phyloP scores from a whole-genome alignment of 495 filamentous ascomycete species.

The Penicillium tannophilum region DNA sequence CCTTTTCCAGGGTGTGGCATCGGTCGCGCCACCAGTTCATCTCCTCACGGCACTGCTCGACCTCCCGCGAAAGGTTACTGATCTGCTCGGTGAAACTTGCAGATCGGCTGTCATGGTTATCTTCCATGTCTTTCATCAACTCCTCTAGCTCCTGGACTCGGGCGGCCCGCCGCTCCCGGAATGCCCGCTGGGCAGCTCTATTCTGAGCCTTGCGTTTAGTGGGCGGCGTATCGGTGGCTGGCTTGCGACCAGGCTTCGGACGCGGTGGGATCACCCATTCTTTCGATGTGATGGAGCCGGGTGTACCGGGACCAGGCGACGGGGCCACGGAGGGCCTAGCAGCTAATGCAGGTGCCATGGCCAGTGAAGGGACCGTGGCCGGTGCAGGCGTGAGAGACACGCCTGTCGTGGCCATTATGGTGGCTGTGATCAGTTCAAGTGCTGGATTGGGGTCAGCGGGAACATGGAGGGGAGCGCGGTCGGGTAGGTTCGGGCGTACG shows the following conservation, averaged over 20 bases:
- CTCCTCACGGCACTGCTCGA: constrained; percentile 52
- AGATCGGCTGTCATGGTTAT: constrained; percentile 50
- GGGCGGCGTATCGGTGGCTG: constrained; percentile 85
- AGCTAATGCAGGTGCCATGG: constrained; percentile 38
- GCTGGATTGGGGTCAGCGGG: constrained; percentile 24
- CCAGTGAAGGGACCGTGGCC: constrained; percentile 33
- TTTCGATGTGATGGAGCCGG: constrained; percentile 63
- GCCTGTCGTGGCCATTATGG: constrained; percentile 39
- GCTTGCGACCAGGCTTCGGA: constrained; percentile 92
- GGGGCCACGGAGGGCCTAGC: constrained; percentile 41
- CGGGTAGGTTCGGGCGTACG: constrained; percentile 31
- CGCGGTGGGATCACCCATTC: constrained; percentile 89
- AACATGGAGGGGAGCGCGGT: constrained; percentile 18
- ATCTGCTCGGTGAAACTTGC: constrained; percentile 50
- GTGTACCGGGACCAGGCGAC: constrained; percentile 46
- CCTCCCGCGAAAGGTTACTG: constrained; percentile 50
- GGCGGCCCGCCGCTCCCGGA: constrained; percentile 83
- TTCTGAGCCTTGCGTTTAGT: constrained; percentile 95
- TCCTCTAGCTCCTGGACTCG: constrained; percentile 86
- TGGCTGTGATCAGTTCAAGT: constrained; percentile 20
- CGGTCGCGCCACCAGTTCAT: constrained; percentile 51
- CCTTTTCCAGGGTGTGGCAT: constrained; percentile 51
- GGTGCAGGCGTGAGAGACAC: constrained; percentile 36
- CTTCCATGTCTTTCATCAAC: constrained; percentile 67
- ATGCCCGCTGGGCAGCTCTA: constrained; percentile 86